Evolutionary conservation across 2,329 filamentous ascomycete genomes (phyloP).

Genomic region (Magnaporthiopsis rhizophila): DNA sequence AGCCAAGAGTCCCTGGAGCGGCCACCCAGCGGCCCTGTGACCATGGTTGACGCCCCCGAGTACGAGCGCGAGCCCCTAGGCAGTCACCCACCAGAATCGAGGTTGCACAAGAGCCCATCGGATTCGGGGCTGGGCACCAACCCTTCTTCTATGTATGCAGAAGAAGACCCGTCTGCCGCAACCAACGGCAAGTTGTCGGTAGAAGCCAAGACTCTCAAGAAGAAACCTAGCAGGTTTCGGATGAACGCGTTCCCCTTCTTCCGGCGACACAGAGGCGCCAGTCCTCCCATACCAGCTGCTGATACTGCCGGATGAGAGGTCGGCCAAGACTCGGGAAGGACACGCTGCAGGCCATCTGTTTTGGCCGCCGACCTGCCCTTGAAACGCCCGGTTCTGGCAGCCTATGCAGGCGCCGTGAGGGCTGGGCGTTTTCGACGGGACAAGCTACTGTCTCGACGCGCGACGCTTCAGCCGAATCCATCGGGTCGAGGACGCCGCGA

Average conservation of each 20-base stretch:
- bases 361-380: neutral
- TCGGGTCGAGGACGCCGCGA: neutral
- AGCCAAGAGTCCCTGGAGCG: conserved; percentile 51
- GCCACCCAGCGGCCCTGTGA: conserved; percentile 33
- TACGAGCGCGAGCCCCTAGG: conserved; percentile 15
- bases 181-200: conserved; percentile 26
- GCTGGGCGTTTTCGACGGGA: neutral
- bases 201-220: conserved; percentile 45
- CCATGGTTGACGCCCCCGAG: conserved; percentile 29
- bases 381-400: neutral
- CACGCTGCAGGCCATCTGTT: neutral
- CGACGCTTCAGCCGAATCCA: neutral
- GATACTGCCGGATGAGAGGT: conserved; percentile 19
- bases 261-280: conserved; percentile 40
- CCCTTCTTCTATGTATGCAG: conserved; percentile 17
- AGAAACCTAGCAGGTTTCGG: conserved; percentile 55
- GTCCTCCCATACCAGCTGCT: conserved; percentile 23
- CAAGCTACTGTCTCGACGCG: neutral
- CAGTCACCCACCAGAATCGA: neutral
- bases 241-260: conserved; percentile 55
- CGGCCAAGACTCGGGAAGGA: neutral
- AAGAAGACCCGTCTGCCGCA: conserved; percentile 26
- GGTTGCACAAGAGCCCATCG: conserved; percentile 17
- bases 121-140: conserved; percentile 18
- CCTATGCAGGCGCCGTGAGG: neutral